Conservation (phyloP, 2,329 filamentous ascomycete genomes). For the Coniella lustricola region DNA sequence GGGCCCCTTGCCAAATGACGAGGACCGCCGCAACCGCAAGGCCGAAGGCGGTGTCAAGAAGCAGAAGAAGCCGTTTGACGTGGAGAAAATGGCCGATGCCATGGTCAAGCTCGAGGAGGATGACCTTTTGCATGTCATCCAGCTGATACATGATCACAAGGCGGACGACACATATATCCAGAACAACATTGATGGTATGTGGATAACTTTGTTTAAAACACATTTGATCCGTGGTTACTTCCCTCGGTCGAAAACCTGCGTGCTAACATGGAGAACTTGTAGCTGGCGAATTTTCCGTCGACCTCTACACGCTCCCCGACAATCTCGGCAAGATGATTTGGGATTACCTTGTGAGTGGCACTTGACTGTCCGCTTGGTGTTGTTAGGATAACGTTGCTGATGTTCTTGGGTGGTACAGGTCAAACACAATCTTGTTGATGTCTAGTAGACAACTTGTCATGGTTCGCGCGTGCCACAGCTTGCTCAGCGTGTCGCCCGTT, state of each 20-base stretch:
- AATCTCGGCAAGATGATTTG: conserved; percentile 85
- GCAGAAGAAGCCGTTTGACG: conserved; percentile 68
- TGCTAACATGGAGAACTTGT: conserved; percentile 15
- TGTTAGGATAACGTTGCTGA: background rate
- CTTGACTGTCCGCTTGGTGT: background rate
- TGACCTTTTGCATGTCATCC: conserved; percentile 87
- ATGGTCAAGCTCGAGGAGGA: conserved; percentile 87
- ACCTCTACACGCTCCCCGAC: conserved; percentile 95
- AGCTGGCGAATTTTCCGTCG: conserved; percentile 96
- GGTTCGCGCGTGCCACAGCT: no score
- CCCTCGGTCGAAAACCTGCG: no score
- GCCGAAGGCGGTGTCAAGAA: conserved; percentile 64
- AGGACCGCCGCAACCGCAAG: conserved; percentile 59
- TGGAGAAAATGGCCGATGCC: conserved; percentile 93
- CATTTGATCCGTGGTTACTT: no score
- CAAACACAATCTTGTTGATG: conserved; percentile 12
- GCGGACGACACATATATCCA: conserved; percentile 89
- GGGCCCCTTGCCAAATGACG: conserved; percentile 74
- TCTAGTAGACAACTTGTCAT: background rate
- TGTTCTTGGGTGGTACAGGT: conserved; percentile 4
- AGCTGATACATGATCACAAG: conserved; percentile 98
- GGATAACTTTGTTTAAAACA: no score
- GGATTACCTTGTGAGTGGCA: conserved; percentile 63
- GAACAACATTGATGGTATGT: conserved; percentile 94
- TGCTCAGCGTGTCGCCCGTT: no score